Percentiles rank a stretch among this genome's conserved stretches.
phyloP scores from a whole-genome alignment of 1,139 yeast species.

The Nakaseomyces sp. region DNA sequence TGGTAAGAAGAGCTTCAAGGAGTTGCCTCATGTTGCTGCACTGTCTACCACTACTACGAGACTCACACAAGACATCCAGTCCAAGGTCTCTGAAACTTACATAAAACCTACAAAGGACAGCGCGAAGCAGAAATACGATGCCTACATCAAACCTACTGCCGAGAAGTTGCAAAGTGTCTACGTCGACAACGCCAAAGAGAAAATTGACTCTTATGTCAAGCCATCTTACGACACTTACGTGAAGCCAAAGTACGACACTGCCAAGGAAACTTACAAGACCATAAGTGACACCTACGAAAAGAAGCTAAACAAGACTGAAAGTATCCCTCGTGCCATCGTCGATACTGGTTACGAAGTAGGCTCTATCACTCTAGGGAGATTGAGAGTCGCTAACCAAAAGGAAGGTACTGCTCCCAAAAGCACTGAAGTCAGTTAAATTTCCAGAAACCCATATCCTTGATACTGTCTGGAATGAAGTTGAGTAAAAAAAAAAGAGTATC shows the following conservation, averaged over 20 bases:
- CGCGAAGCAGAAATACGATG: constrained; percentile 16
- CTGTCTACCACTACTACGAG: constrained; percentile 24
- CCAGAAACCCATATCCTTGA: too few relatives aligned
- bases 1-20: constrained; percentile 4
- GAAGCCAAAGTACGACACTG: constrained; percentile 19
- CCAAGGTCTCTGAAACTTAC: constrained; percentile 17
- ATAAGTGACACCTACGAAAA: constrained; percentile 26
- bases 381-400: constrained; percentile 13
- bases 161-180: constrained; percentile 16
- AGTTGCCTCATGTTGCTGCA: constrained; percentile 26
- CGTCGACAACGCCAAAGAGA: constrained; percentile 21
- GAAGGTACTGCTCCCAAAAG: neutral
- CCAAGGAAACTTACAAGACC: constrained; percentile 25
- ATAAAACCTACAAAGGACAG: constrained; percentile 16
- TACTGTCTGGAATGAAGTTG: too few relatives aligned
- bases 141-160: constrained; percentile 23
- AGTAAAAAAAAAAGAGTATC: too few relatives aligned
- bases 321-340: constrained; percentile 29
- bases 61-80: constrained; percentile 21
- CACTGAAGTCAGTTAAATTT: neutral
- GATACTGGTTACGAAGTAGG: constrained; percentile 29
- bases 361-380: constrained; percentile 22
- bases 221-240: constrained; percentile 11
- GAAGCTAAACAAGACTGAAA: constrained; percentile 24
- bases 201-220: constrained; percentile 9